These are phyloP conservation scores for Cyclospora cayetanensis DNA, from an alignment of 169 alveolate genomes.

Conservation along the genomic window DNA sequence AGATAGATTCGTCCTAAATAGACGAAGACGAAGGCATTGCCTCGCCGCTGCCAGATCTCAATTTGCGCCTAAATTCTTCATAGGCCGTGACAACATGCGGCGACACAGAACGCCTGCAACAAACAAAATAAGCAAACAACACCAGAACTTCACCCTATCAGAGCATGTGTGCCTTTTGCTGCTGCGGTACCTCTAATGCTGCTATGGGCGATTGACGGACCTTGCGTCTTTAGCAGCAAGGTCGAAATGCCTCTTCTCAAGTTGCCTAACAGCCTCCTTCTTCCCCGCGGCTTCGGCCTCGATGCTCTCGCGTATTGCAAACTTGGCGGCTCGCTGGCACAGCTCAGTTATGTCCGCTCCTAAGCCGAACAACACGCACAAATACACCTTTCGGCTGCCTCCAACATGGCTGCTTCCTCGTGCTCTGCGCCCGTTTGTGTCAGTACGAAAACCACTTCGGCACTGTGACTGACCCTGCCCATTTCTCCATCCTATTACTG, in stretches of 20 bases:
- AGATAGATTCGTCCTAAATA: not conserved
- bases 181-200: not conserved
- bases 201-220: constrained; percentile 72
- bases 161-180: too few species aligned
- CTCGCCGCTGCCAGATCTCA: not conserved
- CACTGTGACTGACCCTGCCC: too few species aligned
- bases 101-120: not conserved
- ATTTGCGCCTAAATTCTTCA: not conserved
- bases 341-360: constrained; percentile 99
- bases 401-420: not conserved
- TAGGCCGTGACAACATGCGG: not conserved
- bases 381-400: not conserved
- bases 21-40: not conserved
- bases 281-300: constrained; percentile 84
- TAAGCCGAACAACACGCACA: not conserved
- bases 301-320: constrained; percentile 98
- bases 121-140: not conserved
- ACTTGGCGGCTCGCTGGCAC: constrained; percentile 98
- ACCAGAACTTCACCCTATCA: too few species aligned
- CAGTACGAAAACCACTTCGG: too few species aligned
- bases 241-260: constrained; percentile 93
- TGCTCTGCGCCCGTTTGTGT: too few species aligned
- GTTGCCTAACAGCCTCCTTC: constrained; percentile 93
- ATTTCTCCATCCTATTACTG: too few species aligned
- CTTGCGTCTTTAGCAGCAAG: constrained; percentile 93